Evolutionary conservation across 768 basidiomycete species (phyloP).

Genomic region (Cyclocybe aegerita): DNA sequence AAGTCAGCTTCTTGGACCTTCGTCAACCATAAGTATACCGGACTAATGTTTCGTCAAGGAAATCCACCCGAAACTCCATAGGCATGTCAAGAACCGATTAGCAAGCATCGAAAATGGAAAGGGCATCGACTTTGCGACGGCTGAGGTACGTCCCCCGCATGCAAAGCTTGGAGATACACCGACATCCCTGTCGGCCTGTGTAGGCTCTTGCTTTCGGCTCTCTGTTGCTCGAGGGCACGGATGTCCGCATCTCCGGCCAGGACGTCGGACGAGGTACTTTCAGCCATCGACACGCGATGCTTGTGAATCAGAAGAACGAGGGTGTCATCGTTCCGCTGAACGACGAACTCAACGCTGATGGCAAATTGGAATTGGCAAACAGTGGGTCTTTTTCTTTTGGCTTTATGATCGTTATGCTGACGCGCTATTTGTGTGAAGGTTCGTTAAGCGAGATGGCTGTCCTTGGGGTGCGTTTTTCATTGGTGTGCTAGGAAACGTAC

Average conservation of each 20-base stretch:
- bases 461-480: constrained; percentile 60
- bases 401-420: neutral
- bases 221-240: constrained; percentile 76
- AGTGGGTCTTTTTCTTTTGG: constrained; percentile 46
- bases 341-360: constrained; percentile 54
- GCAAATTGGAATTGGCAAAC: constrained; percentile 84
- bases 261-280: constrained; percentile 92
- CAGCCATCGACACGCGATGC: constrained; percentile 88
- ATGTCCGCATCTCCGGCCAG: constrained; percentile 90
- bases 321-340: constrained; percentile 82
- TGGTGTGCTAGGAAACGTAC: neutral
- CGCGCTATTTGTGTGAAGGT: constrained; percentile 39
- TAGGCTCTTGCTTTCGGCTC: constrained; percentile 89
- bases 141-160: constrained; percentile 54
- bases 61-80: constrained; percentile 73
- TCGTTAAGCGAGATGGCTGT: constrained; percentile 90
- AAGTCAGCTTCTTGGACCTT: constrained; percentile 26
- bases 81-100: constrained; percentile 80
- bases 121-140: constrained; percentile 89
- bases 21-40: no score
- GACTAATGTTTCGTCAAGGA: constrained; percentile 42
- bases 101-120: constrained; percentile 62
- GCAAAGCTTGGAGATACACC: neutral
- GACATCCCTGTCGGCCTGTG: neutral
- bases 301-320: constrained; percentile 86